phyloP scores from a whole-genome alignment of 768 basidiomycete genomes.

The Macrocybe gigantea region DNA sequence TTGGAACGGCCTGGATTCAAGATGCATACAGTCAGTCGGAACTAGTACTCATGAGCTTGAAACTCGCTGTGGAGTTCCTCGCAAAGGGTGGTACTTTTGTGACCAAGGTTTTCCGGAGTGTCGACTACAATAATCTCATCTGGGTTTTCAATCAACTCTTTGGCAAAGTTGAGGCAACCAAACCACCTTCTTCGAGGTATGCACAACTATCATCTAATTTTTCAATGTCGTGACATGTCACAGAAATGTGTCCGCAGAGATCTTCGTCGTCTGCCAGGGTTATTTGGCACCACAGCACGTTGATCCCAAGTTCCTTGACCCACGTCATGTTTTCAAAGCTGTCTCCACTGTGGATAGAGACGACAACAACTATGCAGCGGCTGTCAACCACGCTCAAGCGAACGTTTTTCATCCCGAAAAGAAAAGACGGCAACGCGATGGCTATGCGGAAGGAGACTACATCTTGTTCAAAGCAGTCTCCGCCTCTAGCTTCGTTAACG shows the following conservation, averaged over 20 bases:
- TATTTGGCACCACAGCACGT: constrained; percentile 94
- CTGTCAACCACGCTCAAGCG: constrained; percentile 61
- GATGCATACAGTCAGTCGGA: constrained; percentile 98
- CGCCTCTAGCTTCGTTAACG: constrained; percentile 67
- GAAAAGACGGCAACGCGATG: constrained; percentile 87
- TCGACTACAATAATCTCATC: constrained; percentile 96
- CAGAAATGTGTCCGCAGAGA: constrained; percentile 98
- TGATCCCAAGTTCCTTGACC: constrained; percentile 97
- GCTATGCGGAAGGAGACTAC: constrained; percentile 93
- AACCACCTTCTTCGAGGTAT: constrained; percentile 94
- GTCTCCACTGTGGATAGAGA: constrained; percentile 44
- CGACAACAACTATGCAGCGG: constrained; percentile 46
- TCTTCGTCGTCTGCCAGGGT: constrained; percentile 96
- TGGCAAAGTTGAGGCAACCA: constrained; percentile 95
- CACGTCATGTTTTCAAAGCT: constrained; percentile 97
- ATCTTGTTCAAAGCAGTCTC: constrained; percentile 74
- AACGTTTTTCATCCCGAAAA: constrained; percentile 98
- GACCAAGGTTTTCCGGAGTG: constrained; percentile 97
- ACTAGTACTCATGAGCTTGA: constrained; percentile 91
- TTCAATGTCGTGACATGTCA: constrained; percentile 3
- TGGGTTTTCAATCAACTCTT: constrained; percentile 99
- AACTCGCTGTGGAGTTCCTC: constrained; percentile 93
- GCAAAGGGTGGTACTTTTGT: constrained; percentile 92
- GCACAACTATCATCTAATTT: neutral
- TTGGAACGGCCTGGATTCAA: constrained; percentile 98